phyloP scores from a whole-genome alignment of 164 flowering plant species.

The Platanus orientalis region DNA sequence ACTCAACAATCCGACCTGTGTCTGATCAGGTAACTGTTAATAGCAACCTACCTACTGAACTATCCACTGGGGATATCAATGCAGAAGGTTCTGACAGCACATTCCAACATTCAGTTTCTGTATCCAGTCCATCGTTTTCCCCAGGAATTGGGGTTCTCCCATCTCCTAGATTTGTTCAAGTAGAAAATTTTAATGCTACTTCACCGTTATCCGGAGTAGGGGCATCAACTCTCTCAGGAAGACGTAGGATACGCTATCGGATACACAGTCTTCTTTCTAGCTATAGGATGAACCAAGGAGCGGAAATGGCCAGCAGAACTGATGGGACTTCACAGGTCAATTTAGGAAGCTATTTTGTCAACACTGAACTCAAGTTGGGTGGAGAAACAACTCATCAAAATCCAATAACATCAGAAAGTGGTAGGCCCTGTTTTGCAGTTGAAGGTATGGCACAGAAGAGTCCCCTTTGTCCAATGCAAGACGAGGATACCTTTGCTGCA shows the following conservation, averaged over 20 bases:
- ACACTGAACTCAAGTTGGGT: constrained; percentile 28
- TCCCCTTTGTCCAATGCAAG: constrained; percentile 18
- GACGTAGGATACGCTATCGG: constrained; percentile 69
- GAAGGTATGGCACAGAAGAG: constrained; percentile 26
- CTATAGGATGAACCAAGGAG: constrained; percentile 34
- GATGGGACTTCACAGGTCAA: constrained; percentile 23
- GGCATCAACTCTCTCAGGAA: constrained; percentile 64
- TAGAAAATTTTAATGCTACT: constrained; percentile 31
- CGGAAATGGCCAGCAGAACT: constrained; percentile 18
- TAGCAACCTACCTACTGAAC: constrained; percentile 23
- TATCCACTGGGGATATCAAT: constrained; percentile 26
- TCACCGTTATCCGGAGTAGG: constrained; percentile 62
- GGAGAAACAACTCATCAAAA: constrained; percentile 26
- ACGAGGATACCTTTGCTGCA: constrained; percentile 21
- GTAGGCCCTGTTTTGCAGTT: constrained; percentile 20
- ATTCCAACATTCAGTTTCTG: constrained; percentile 21
- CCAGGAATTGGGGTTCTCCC: constrained; percentile 31
- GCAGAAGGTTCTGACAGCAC: constrained; percentile 37
- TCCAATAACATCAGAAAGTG: constrained; percentile 23
- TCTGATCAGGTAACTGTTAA: constrained; percentile 31
- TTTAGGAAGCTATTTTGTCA: constrained; percentile 20
- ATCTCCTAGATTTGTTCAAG: constrained; percentile 45
- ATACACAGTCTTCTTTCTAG: constrained; percentile 45
- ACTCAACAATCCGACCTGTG: constrained; percentile 33
- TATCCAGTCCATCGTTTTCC: constrained; percentile 34